Evolutionary conservation across 371 early-diverging fungal species (phyloP), one percentile per base, ranked within the genome.

Genomic region (Quaeritorhiza haematococci): DNA sequence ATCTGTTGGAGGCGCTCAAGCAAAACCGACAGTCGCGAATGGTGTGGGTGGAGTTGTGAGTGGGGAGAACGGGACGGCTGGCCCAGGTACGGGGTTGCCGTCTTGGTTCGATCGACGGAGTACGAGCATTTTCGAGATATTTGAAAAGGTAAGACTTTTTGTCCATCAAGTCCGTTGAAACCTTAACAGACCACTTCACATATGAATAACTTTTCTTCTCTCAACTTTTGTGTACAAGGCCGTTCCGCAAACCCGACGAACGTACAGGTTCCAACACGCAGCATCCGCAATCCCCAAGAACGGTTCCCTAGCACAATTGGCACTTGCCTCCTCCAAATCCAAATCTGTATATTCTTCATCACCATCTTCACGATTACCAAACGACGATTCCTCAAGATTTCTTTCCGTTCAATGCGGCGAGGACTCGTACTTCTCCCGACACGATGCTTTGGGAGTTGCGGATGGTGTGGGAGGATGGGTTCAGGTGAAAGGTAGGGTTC

Each of bases 211-310:
- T 35, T 4, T 50, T 54, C 28, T 50, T 51, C 41, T 13, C 38
- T 24, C 44, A 33, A 15, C 23, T 24, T 13, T 13, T 30, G 8
- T 26, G 1, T 19, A 57, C 54, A 70, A 59, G 66, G 69, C 69
- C 29, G 61, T 69, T 42, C 69, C 70, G 15, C 67, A 67, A 29
- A 61, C 72, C 6, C 75, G 69, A 29, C 78, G 74, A 23, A 72
- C 78, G 29, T 90, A 76, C 59, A 78, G 78, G 46, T 80, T 90
- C 59, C 65, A 80, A 32, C 79, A 85, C 59, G 90, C 84, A 15
- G 88, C 86, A 0, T 82, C 88, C 2, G 92, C 90, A n/a, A 84
- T 84, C 54, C 83, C 91, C 5, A 91, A 91, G 65, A 67, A 73
- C 45, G 62, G 50, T 59, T 53, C 28, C 56, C 65, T 32, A 50